A percentile compares a stretch with the other conserved stretches of the same genome.
phyloP scores from a whole-genome alignment of 2,329 filamentous ascomycete genomes.

The Teratosphaeria nubilosa region DNA sequence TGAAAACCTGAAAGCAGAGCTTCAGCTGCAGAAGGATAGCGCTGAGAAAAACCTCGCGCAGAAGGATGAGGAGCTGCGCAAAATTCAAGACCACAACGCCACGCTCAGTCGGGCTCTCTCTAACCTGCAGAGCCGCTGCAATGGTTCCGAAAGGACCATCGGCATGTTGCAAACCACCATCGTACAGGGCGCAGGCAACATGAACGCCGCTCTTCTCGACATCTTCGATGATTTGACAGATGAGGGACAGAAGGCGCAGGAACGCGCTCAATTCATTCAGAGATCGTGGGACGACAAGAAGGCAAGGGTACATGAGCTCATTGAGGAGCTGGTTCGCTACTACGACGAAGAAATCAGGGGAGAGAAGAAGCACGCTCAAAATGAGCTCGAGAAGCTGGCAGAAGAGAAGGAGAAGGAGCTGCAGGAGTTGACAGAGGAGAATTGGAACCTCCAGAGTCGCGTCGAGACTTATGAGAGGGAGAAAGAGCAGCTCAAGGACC shows the following conservation, averaged over 20 bases:
- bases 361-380: neutral
- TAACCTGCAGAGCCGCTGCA: no score
- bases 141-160: no score
- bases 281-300: neutral
- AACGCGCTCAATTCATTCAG: neutral
- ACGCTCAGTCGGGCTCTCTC: neutral
- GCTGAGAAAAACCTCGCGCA: neutral
- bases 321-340: neutral
- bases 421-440: neutral
- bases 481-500: neutral
- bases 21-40: neutral
- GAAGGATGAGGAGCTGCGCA: neutral
- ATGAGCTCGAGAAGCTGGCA: neutral
- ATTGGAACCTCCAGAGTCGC: neutral
- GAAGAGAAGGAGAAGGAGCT: neutral
- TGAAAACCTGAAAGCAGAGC: neutral
- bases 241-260: no score
- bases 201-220: no score
- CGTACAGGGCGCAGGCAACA: no score
- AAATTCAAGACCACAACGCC: neutral
- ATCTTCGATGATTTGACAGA: no score
- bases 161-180: no score
- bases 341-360: neutral
- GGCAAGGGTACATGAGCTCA: neutral
- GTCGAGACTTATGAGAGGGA: neutral